phyloP scores from a whole-genome alignment of 352 stramenopile species.

The Phytopythium montanum region DNA sequence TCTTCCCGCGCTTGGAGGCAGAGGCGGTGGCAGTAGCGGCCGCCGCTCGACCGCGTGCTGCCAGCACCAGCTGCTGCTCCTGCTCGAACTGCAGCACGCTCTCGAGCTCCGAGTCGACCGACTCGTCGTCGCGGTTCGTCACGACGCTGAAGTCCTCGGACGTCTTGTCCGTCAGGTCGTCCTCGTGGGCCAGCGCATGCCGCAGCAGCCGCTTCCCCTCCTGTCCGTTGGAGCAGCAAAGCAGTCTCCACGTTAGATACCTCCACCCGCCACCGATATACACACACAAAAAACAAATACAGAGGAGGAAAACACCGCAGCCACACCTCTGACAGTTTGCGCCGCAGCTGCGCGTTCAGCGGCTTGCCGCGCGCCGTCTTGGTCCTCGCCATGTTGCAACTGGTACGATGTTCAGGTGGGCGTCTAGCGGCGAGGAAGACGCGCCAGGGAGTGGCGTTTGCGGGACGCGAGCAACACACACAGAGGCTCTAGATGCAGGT shows the following conservation, averaged over 20 bases:
- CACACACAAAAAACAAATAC: not conserved
- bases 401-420: too few relatives aligned
- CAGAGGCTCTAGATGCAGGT: not conserved
- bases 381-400: not conserved
- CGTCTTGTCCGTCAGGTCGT: slow-evolving; percentile 11
- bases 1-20: slow-evolving; percentile 27
- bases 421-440: not conserved
- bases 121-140: slow-evolving; percentile 34
- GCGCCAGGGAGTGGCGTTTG: not conserved
- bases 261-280: not conserved
- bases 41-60: not conserved
- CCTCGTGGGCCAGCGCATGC: slow-evolving; percentile 39
- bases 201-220: slow-evolving; percentile 53
- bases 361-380: slow-evolving; percentile 11
- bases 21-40: too few relatives aligned
- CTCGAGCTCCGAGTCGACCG: slow-evolving; percentile 59
- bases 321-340: slow-evolving; percentile 26
- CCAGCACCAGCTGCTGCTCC: slow-evolving; percentile 11
- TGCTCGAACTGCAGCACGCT: slow-evolving; percentile 47
- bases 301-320: not conserved
- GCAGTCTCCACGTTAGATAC: not conserved
- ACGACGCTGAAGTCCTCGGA: slow-evolving; percentile 29
- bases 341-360: slow-evolving; percentile 24
- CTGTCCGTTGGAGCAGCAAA: slow-evolving; percentile 5
- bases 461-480: not conserved